phyloP scores from a whole-genome alignment of 1,284 basidiomycete species.

The Irpex sp. region DNA sequence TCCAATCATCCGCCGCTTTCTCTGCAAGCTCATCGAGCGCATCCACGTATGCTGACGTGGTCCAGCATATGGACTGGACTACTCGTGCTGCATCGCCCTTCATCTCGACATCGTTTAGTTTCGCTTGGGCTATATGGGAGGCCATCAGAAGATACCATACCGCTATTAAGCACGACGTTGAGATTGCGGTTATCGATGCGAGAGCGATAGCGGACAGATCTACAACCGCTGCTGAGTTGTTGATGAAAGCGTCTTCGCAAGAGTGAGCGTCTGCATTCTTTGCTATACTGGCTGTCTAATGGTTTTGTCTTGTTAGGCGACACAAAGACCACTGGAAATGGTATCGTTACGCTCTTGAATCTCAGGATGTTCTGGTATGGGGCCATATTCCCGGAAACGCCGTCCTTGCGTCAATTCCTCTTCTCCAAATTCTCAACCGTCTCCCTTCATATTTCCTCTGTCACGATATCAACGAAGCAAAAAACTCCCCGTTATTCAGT shows the following conservation, averaged over 20 bases:
- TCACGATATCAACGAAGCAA: slow-evolving; percentile 33
- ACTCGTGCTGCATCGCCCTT: slow-evolving; percentile 65
- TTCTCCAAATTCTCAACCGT: slow-evolving; percentile 56
- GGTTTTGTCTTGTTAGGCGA: slow-evolving; percentile 37
- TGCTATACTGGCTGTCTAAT: too few relatives aligned
- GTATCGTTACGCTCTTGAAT: slow-evolving; percentile 68
- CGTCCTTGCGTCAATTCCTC: slow-evolving; percentile 64
- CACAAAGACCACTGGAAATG: slow-evolving; percentile 68
- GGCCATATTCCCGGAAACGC: slow-evolving; percentile 62
- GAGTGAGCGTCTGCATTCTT: slow-evolving; percentile 41
- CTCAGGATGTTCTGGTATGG: slow-evolving; percentile 70
- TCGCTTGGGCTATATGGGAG: slow-evolving; percentile 78
- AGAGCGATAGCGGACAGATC: slow-evolving; percentile 50
- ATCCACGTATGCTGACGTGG: slow-evolving; percentile 58
- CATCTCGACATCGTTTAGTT: slow-evolving; percentile 73
- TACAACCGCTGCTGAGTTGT: slow-evolving; percentile 59
- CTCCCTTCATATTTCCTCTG: slow-evolving; percentile 69
- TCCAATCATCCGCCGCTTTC: slow-evolving; percentile 13
- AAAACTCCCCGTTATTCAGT: slow-evolving; percentile 38
- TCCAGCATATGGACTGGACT: slow-evolving; percentile 70
- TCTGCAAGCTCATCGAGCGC: slow-evolving; percentile 17
- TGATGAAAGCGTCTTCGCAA: slow-evolving; percentile 45
- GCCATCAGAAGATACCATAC: slow-evolving; percentile 67
- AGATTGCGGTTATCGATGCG: slow-evolving; percentile 76
- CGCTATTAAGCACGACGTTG: slow-evolving; percentile 66